Conservation (phyloP, 148 eudicot species). For the Rhododendron williamsianum region DNA sequence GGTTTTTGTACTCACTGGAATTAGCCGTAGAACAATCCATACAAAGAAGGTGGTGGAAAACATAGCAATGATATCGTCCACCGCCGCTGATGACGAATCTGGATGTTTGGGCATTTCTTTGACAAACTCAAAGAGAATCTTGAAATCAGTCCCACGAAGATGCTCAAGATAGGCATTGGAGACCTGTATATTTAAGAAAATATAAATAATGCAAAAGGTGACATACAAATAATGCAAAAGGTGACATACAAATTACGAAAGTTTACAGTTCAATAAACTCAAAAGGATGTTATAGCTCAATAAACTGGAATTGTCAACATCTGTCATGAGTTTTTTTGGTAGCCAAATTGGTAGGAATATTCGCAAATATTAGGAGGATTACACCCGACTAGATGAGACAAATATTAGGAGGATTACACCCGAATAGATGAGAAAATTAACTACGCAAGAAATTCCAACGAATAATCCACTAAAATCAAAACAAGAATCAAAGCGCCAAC, state of each 20-base stretch:
- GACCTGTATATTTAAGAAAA: constrained; percentile 40
- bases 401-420: too few species aligned
- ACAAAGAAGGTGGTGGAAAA: constrained; percentile 67
- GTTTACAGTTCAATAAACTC: neutral
- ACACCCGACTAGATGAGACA: too few species aligned
- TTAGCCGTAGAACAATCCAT: constrained; percentile 63
- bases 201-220: too few species aligned
- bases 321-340: too few species aligned
- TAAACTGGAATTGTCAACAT: too few species aligned
- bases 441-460: too few species aligned
- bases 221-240: neutral
- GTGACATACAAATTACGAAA: neutral
- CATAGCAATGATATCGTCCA: constrained; percentile 53
- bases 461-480: too few species aligned
- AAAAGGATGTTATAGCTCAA: too few species aligned
- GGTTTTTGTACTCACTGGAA: constrained; percentile 38
- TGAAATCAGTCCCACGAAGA: constrained; percentile 45
- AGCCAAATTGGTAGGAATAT: too few species aligned
- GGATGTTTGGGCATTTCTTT: constrained; percentile 93
- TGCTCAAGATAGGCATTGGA: constrained; percentile 76
- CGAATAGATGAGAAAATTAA: too few species aligned
- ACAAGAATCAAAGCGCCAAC: too few species aligned
- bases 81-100: constrained; percentile 19
- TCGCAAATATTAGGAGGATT: too few species aligned
- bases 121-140: constrained; percentile 61